Percentiles rank a stretch among this genome's conserved stretches.
Evolutionary conservation across 2,329 filamentous ascomycete genomes (phyloP).

Genomic region (Calycina herbarum): DNA sequence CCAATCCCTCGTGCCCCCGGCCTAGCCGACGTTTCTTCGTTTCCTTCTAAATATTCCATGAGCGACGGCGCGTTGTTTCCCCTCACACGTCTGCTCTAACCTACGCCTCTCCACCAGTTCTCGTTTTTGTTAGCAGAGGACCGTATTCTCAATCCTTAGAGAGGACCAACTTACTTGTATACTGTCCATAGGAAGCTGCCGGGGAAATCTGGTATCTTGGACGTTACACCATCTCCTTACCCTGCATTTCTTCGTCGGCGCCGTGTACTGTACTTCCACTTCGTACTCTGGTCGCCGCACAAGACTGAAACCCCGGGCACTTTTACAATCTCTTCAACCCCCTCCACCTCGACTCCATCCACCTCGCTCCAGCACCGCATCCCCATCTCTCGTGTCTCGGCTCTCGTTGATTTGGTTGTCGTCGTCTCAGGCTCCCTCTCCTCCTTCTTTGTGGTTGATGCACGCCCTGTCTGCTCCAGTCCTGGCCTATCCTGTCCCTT

Average conservation of each 20-base stretch:
- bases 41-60: conserved; percentile 3
- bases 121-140: background rate
- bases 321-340: background rate
- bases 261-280: background rate
- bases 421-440: background rate
- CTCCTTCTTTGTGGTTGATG: background rate
- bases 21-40: background rate
- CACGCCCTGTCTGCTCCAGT: background rate
- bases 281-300: background rate
- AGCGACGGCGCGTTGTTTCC: background rate
- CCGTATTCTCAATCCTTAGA: background rate
- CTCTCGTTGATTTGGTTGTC: background rate
- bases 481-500: background rate
- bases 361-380: background rate
- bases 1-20: background rate
- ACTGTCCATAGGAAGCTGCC: no score
- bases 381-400: conserved; percentile 1
- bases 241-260: background rate
- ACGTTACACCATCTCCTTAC: background rate
- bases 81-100: background rate
- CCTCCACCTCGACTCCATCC: background rate
- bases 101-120: background rate
- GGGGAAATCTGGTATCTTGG: no score
- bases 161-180: background rate
- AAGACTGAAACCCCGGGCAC: conserved; percentile 2